Percentiles rank a stretch among this genome's conserved stretches.
Conservation (phyloP, 805 yeast genomes). For the Starmerella sp. region DNA sequence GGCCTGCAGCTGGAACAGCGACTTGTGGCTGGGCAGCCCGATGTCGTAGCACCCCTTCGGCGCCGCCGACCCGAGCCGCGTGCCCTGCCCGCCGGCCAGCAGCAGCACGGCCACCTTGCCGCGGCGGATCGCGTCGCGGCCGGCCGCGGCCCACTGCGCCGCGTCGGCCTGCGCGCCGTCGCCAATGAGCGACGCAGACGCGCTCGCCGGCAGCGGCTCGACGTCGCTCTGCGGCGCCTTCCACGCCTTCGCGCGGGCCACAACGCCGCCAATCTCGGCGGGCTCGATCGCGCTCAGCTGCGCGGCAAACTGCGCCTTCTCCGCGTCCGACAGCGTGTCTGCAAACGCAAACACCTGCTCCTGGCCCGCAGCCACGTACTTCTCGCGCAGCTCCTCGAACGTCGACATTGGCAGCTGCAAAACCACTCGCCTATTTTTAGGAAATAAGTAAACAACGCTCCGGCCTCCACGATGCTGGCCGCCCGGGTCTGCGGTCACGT, state of each 20-base stretch:
- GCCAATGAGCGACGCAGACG: slow-evolving; percentile 27
- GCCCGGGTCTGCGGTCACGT: too few relatives aligned
- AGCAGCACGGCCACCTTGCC: slow-evolving; percentile 79
- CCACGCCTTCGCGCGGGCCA: slow-evolving; percentile 18
- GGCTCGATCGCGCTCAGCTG: slow-evolving; percentile 33
- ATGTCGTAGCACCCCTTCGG: slow-evolving; percentile 95
- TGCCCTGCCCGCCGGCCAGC: slow-evolving; percentile 99
- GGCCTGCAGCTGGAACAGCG: slow-evolving; percentile 86
- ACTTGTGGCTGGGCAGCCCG: slow-evolving; percentile 69
- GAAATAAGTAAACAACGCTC: not conserved
- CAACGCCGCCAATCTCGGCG: slow-evolving; percentile 25
- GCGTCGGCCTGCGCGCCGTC: slow-evolving; percentile 23
- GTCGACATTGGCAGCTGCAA: slow-evolving; percentile 5
- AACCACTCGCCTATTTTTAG: not conserved
- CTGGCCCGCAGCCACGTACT: slow-evolving; percentile 30
- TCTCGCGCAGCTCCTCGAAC: slow-evolving; percentile 13
- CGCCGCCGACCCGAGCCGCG: slow-evolving; percentile 74
- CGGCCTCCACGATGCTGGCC: too few relatives aligned
- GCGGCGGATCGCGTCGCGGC: slow-evolving; percentile 53
- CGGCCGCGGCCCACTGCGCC: slow-evolving; percentile 38
- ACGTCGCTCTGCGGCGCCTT: slow-evolving; percentile 17
- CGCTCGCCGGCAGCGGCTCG: slow-evolving; percentile 26
- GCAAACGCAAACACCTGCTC: slow-evolving; percentile 33
- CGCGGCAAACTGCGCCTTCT: slow-evolving; percentile 23
- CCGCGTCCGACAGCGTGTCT: slow-evolving; percentile 25